Base-by-base conservation (phyloP, 331 rosid species). In the Telfairia occidentalis region DNA sequence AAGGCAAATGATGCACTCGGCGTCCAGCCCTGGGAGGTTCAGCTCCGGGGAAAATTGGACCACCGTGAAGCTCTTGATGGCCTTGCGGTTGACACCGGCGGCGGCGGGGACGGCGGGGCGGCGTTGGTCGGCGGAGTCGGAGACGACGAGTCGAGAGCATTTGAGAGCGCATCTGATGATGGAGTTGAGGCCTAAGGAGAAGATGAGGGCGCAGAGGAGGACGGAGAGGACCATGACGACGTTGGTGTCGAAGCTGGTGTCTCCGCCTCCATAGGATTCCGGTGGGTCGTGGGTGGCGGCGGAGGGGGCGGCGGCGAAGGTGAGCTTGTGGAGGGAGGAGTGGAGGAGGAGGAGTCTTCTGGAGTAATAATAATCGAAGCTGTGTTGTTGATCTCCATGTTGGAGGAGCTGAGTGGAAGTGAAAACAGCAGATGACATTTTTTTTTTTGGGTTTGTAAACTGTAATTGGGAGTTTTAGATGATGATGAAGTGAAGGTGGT, bases 151-250 rank as follows among this genome's bases (percentile, higher is more conserved):
- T 37, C 55, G 82, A 0, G 97, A 91, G 77, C 92, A 91, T 71
- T 88, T 83, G 23, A 92, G 77, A 15, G 87, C 96, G 59, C 99
- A 95, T 81, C 89, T 82, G 21, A 92, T 83, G 73, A 95, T 86
- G 69, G 92, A 85, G 79, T 91, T 95, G 53, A 95, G 73, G 0
- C 93, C 96, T 5, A 95, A 81, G 0, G 97, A 95, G 83, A 92
- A 88, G 18, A 95, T 85, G 2, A 95, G 81, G 10, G 96, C 99
- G 50, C 97, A 95, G 30, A 95, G 58, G 29, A 95, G 90, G 63
- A 95, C 92, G 5, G 99, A 87, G 45, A 95, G 93, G 58, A 95
- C 92, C 97, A 95, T 88, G 9, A 95, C 90, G 26, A 92, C 96
- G 28, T 95, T 95, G 0, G 97, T 85, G 61, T 95, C 96, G 24